Base-by-base conservation (phyloP, 352 stramenopile genomes). In the Pythium aphanidermatum region DNA sequence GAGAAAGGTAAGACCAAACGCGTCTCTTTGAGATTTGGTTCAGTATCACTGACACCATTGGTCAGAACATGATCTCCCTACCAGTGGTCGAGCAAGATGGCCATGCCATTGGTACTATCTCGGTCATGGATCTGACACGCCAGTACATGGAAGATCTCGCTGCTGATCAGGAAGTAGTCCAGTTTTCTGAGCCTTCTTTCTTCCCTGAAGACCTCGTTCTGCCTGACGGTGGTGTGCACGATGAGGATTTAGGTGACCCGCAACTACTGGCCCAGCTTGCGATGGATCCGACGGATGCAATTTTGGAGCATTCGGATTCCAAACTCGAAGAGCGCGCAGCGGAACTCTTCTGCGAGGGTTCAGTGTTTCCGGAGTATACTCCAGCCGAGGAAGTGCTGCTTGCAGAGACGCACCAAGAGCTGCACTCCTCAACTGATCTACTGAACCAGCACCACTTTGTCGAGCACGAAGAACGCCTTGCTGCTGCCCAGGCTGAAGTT, bases 331-430 rank as follows among this genome's bases (percentile, higher is more conserved):
- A 74, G 19, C 49, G 70, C n/a, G 72, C 72, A 0, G 58, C 70
- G 19, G 48, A 55, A 11, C 46, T 63, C 32, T 89, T 86, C 53
- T 83, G 74, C 0, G 77, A 86, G 46, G 45, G 71, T 2, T 89
- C 77, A 8, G 56, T 68, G 5, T 86, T 85, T 39, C 77, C 77
- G 2, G 77, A 85, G 58, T 80, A 69, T 26, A 75, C 77, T 0
- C 56, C 74, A 11, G 56, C 50, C 17, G 74, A 89, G 32, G 77
- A 89, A 36, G 46, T 68, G 28, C 37, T 86, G 24, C 42, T 83
- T 30, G 46, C 51, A 10, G 29, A 76, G 41, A 57, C 63, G 2
- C 48, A 80, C 39, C 46, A 46, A n/a, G 41, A 40, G 16, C 61
- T 48, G 33, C 24, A n/a, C n/a, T n/a, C n/a, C n/a, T n/a, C n/a